Conservation (phyloP, 2,329 filamentous ascomycete genomes). For the Scytalidium lignicola region DNA sequence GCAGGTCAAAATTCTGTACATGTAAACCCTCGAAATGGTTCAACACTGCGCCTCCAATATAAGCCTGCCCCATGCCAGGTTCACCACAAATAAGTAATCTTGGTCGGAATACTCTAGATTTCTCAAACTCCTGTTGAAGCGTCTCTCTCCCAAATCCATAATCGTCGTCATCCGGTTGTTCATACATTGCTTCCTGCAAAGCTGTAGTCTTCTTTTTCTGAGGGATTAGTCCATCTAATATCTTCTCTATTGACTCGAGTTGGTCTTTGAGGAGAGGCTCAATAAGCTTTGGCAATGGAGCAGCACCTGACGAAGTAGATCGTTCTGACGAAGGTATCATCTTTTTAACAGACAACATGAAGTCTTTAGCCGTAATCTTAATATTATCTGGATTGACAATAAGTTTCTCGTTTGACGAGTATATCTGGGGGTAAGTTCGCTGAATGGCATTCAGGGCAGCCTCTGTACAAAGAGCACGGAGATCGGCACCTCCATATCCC, state of each 20-base stretch:
- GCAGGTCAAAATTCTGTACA: constrained; percentile 89
- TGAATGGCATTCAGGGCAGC: constrained; percentile 94
- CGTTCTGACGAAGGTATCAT: constrained; percentile 93
- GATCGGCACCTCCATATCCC: constrained; percentile 92
- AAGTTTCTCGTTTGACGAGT: constrained; percentile 83
- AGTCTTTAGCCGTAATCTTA: constrained; percentile 84
- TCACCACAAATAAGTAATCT: constrained; percentile 77
- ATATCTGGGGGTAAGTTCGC: constrained; percentile 93
- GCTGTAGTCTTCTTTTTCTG: constrained; percentile 83
- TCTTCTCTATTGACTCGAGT: constrained; percentile 60
- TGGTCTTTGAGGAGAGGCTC: constrained; percentile 76
- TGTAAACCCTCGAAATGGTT: constrained; percentile 92
- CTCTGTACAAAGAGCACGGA: constrained; percentile 91
- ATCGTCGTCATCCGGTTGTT: constrained; percentile 77
- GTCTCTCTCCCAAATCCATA: constrained; percentile 82
- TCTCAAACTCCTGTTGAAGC: constrained; percentile 73
- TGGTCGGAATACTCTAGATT: constrained; percentile 81
- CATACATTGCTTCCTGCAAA: constrained; percentile 88
- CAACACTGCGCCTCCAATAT: constrained; percentile 77
- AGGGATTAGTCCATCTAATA: constrained; percentile 73
- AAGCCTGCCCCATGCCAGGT: constrained; percentile 89
- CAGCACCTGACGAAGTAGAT: constrained; percentile 77
- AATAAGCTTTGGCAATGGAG: constrained; percentile 71
- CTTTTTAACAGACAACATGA: constrained; percentile 95
- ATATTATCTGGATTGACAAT: constrained; percentile 83